Conservation (phyloP, 2,329 filamentous ascomycete species). For the Fusarium poae region DNA sequence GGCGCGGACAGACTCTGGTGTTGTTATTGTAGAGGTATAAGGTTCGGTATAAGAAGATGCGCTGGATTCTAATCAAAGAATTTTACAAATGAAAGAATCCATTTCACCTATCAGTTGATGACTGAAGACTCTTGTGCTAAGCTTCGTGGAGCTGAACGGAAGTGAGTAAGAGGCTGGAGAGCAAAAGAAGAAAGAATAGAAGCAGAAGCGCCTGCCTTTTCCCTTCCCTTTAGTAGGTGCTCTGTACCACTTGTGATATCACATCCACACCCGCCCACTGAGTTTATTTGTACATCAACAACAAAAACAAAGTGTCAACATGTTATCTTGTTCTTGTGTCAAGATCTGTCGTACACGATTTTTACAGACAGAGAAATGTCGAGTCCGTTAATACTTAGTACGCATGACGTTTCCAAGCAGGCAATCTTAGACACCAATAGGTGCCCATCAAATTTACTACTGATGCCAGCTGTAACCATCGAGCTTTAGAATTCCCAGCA, state of each 20-base stretch:
- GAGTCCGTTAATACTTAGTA: background rate
- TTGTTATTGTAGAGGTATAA: conserved; percentile 18
- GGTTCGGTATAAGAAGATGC: conserved; percentile 11
- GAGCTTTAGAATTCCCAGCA: background rate
- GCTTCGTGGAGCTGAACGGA: background rate
- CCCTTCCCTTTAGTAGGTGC: background rate
- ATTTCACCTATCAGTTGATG: conserved; percentile 9
- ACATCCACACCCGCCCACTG: background rate
- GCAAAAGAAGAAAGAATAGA: background rate
- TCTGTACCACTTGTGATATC: background rate
- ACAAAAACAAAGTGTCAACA: background rate
- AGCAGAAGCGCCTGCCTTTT: background rate
- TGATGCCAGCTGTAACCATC: background rate
- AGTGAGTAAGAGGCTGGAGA: conserved; percentile 4
- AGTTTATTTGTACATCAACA: background rate
- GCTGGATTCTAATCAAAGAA: conserved; percentile 18
- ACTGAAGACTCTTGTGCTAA: background rate
- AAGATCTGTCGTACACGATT: background rate
- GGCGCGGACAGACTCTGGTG: background rate
- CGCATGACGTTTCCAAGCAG: background rate
- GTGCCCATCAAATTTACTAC: background rate
- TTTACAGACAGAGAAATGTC: background rate
- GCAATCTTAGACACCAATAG: background rate
- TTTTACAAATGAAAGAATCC: conserved; percentile 8
- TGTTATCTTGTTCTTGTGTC: background rate